These are phyloP conservation scores for Oryza longistaminata DNA, from an alignment of 176 grass and related monocot genomes.

Conservation along the genomic window DNA sequence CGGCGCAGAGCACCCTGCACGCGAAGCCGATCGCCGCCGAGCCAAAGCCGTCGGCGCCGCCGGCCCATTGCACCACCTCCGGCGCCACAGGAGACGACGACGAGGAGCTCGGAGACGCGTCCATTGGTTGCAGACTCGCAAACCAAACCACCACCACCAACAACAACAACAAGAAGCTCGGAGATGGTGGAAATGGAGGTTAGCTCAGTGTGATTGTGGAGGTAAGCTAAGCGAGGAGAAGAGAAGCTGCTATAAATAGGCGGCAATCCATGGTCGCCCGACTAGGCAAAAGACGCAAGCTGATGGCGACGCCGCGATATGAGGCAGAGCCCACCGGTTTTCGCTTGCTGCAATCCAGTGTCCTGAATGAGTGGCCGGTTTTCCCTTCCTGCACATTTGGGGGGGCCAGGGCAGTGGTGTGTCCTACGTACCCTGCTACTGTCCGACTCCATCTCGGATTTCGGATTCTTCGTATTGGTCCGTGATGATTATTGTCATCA, in stretches of 20 bases:
- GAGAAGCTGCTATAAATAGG: not conserved
- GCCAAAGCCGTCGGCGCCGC: not conserved
- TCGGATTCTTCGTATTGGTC: not conserved
- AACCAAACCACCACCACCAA: too few relatives aligned
- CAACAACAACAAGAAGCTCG: too few relatives aligned
- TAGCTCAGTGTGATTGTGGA: not conserved
- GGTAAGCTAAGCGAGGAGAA: not conserved
- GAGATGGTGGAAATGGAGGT: not conserved
- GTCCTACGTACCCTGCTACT: not conserved
- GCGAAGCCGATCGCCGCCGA: conserved; percentile 28
- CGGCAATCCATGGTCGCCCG: not conserved
- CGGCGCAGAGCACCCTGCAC: conserved; percentile 42
- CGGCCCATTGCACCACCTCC: not conserved
- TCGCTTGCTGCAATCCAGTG: not conserved
- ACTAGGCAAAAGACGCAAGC: too few relatives aligned
- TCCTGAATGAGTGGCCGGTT: not conserved
- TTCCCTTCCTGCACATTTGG: not conserved
- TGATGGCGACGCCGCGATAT: too few relatives aligned
- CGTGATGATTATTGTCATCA: not conserved
- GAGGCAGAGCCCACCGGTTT: not conserved
- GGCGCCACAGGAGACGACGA: not conserved
- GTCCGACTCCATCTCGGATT: not conserved
- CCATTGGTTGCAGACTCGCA: not conserved
- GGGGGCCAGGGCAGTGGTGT: not conserved
- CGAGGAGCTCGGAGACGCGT: conserved; percentile 9